Base-by-base conservation (phyloP, 176 grass and related monocot genomes). In the Leersia perrieri region DNA sequence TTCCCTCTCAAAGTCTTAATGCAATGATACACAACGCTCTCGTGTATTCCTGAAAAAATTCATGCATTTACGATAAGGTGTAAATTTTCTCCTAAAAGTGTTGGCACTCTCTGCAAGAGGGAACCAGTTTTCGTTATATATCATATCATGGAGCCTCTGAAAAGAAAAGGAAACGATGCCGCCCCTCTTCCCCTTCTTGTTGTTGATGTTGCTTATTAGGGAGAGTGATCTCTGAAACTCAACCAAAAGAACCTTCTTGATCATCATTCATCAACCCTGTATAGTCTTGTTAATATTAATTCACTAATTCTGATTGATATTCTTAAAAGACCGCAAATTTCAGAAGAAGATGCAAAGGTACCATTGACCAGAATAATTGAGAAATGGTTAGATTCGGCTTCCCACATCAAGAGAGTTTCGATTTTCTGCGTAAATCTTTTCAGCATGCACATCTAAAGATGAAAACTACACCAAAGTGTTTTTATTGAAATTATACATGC, bases 341-440 rank as follows among this genome's bases (percentile, higher is more conserved):
- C n/a, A 11, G 53, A 25, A 58, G 9, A 58, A 58, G 25, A 25
- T 25, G 36, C 35, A 83, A 60, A 3, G 8, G 8, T 29, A 66
- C 35, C 27, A 60, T 47, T 44, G 58, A 14, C 73, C 32, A 29
- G 67, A 88, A 83, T 83, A 67, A 88, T 78, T 83, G 62, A 83
- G 68, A 42, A 45, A 76, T 6, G 20, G 27, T 1, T 5, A 34
- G 28, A 67, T 33, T 7, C 18, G 30, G 25, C 25, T 76, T 83
- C 32, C n/a, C 25, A 14, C 53, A 22, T 26, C 12, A 5, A 9
- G 32, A 76, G 77, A 80, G 82, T 63, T 84, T 40, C 5, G 62
- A 10, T 80, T 84, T 51, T n/a, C 51, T 0, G 11, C 38, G 67
- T 32, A 69, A 69, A 75, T 78, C 68, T 47, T 78, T 79, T n/a